A percentile compares a stretch with the other conserved stretches of the same genome.
Evolutionary conservation across 768 basidiomycete species (phyloP).

Genomic region (Rhizopogon salebrosus): DNA sequence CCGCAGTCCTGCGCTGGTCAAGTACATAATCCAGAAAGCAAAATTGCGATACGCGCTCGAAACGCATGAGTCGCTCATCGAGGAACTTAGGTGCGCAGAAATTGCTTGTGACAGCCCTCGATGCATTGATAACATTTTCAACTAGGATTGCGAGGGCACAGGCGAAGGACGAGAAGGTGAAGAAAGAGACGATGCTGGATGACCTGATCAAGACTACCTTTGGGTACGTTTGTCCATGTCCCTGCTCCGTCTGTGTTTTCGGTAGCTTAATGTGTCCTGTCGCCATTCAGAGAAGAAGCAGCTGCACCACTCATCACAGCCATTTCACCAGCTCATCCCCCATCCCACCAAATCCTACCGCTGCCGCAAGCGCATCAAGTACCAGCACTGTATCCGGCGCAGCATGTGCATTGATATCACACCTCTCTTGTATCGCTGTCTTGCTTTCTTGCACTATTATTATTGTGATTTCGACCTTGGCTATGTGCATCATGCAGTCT

Average conservation of each 20-base stretch:
- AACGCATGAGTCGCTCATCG: constrained; percentile 59
- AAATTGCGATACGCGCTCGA: constrained; percentile 66
- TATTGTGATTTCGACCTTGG: not conserved
- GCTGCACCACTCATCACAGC: constrained; percentile 12
- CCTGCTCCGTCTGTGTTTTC: not conserved
- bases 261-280: not conserved
- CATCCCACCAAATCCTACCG: constrained; percentile 4
- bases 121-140: not conserved
- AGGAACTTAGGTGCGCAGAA: constrained; percentile 47
- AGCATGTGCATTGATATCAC: not conserved
- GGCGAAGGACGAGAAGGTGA: constrained; percentile 43
- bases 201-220: constrained; percentile 43
- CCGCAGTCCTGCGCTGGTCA: constrained; percentile 62
- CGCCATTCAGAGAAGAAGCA: constrained; percentile 21
- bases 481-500: not conserved
- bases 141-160: constrained; percentile 43
- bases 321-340: constrained; percentile 1
- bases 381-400: constrained; percentile 8
- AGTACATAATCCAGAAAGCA: constrained; percentile 67
- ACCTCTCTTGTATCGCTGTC: not conserved
- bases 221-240: constrained; percentile 35
- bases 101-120: not conserved
- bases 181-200: constrained; percentile 61
- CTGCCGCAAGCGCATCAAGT: constrained; percentile 11
- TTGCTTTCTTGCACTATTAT: not conserved